Conservation (phyloP, 1,139 yeast species). For the Blastobotrys petasosporus region DNA sequence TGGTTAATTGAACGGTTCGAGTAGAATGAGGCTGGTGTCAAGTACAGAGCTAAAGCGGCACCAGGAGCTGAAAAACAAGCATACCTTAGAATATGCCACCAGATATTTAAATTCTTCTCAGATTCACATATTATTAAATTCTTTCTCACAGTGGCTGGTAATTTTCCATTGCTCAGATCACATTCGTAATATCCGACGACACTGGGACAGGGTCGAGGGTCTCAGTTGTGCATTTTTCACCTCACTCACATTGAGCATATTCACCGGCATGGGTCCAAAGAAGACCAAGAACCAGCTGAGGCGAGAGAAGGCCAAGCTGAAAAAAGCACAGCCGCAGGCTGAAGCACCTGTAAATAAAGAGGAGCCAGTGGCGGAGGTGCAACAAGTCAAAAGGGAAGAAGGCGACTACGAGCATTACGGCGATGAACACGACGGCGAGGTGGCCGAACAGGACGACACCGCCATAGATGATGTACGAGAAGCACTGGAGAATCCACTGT, state of each 20-base stretch:
- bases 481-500: conserved; percentile 36
- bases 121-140: no score
- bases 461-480: conserved; percentile 17
- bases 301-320: conserved; percentile 52
- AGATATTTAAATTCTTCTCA: no score
- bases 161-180: no score
- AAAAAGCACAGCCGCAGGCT: conserved; percentile 31
- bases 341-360: background rate
- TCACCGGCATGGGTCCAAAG: conserved; percentile 9
- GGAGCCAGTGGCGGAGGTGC: conserved; percentile 6
- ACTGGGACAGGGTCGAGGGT: background rate
- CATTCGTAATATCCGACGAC: background rate
- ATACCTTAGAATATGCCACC: no score
- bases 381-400: conserved; percentile 4
- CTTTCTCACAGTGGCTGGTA: no score
- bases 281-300: conserved; percentile 47
- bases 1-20: no score
- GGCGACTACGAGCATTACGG: conserved; percentile 6
- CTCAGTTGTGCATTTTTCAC: background rate
- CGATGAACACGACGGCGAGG: conserved; percentile 10
- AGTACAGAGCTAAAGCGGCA: no score
- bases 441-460: conserved; percentile 12
- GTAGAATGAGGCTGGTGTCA: no score
- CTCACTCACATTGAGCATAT: background rate
- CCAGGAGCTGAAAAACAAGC: no score